phyloP scores from a whole-genome alignment of 2,329 filamentous ascomycete genomes.

The Colletotrichum horii region DNA sequence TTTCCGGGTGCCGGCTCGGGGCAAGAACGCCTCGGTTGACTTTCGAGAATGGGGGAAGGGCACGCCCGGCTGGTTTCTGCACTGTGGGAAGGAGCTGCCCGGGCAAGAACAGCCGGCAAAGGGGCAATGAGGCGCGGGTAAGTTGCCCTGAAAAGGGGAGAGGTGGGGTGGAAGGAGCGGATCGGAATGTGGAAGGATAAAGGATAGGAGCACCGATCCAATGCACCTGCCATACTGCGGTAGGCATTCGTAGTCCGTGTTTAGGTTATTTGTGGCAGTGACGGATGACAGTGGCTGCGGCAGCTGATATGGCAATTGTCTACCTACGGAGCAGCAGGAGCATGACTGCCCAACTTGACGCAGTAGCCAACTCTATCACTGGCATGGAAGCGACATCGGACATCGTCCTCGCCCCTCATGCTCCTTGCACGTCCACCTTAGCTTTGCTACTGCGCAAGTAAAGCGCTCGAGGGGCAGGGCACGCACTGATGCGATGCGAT shows the following conservation, averaged over 20 bases:
- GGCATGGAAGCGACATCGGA: not conserved
- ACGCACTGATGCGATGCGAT: not conserved
- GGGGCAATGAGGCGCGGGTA: not conserved
- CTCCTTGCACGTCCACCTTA: not conserved
- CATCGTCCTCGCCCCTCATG: not conserved
- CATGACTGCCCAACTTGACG: not conserved
- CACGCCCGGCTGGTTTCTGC: not conserved
- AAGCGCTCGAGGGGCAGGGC: no score
- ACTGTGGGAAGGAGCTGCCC: not conserved
- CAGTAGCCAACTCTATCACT: not conserved
- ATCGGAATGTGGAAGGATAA: slow-evolving; percentile 15
- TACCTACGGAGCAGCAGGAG: not conserved
- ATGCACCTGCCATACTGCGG: not conserved
- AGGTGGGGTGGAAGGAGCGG: not conserved
- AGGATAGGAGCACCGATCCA: not conserved
- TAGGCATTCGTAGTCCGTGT: not conserved
- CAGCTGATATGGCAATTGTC: not conserved
- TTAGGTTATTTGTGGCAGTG: not conserved
- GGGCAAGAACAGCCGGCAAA: slow-evolving; percentile 16
- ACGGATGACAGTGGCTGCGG: not conserved
- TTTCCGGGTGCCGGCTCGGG: slow-evolving; percentile 1
- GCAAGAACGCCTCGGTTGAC: not conserved
- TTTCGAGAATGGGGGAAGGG: not conserved
- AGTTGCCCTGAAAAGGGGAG: not conserved
- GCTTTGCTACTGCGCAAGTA: not conserved